Conservation (phyloP, 202 grass and related monocot genomes). For the Setaria italica region DNA sequence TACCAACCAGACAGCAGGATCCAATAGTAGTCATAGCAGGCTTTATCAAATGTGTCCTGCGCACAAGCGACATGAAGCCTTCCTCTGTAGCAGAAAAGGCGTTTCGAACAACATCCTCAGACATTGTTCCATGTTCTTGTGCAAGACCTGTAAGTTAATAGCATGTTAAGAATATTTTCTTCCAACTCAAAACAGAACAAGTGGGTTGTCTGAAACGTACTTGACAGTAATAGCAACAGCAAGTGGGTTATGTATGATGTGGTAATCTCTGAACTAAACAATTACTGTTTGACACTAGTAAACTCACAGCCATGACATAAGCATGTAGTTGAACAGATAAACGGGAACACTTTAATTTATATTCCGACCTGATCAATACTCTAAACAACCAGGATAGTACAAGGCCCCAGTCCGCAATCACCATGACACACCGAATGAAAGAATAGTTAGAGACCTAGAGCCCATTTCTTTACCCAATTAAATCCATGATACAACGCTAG, state of each 20-base stretch:
- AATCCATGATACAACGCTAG: neutral
- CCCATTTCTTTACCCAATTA: neutral
- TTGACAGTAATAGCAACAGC: neutral
- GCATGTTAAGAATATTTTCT: neutral
- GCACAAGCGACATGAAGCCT: slow-evolving; percentile 85
- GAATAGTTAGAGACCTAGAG: neutral
- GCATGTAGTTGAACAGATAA: neutral
- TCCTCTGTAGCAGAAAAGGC: slow-evolving; percentile 92
- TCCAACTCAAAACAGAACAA: neutral
- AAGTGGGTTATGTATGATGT: slow-evolving; percentile 6
- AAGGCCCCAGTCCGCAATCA: neutral
- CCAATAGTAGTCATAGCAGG: slow-evolving; percentile 87
- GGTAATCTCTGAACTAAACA: neutral
- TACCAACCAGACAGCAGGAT: slow-evolving; percentile 89
- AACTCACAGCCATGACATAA: neutral
- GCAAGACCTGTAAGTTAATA: slow-evolving; percentile 62
- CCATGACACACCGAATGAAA: neutral
- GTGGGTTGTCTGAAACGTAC: slow-evolving; percentile 1
- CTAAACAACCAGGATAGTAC: neutral
- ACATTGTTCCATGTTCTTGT: slow-evolving; percentile 75
- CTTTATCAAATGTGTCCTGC: slow-evolving; percentile 83
- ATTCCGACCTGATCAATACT: neutral
- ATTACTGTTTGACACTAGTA: neutral
- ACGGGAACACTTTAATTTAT: neutral
- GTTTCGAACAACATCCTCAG: slow-evolving; percentile 82